Base-by-base conservation (phyloP, 257 asterid genomes). In the Solanum pinnatisectum region DNA sequence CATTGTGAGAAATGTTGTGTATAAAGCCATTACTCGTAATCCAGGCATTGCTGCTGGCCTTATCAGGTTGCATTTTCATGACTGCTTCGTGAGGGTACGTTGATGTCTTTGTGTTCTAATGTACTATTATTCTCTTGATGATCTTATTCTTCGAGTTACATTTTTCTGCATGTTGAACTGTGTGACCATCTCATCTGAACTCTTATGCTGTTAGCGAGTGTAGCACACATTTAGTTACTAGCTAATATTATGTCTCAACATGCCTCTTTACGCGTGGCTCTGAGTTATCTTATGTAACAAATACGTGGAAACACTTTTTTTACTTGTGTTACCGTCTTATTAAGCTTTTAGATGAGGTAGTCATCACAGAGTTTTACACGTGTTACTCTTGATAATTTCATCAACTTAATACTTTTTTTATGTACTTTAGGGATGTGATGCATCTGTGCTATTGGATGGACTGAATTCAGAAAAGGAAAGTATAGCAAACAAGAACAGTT, bases 11-110 rank as follows among this genome's bases (percentile, higher is more conserved):
- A 90, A 84, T 35, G 91, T 49, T 23, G 97, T 94, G 5, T 52
- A 89, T 84, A 89, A 93, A 22, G 93, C 90, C 5, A 88, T 90
- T 6, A 59, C 91, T 0, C 70, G n/a, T 42, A 94, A 92, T 87
- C 93, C 93, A 6, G 97, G 96, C 37, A 71, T 94, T 15, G 98
- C 91, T 40, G 97, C 96, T 22, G 98, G 97, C 67, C 94, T 95
- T 30, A 89, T 95, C 49, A 84, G 98, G 83, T 20, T 94, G 89
- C 97, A 94, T 89, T 94, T 95, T 88, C 98, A 94, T 65, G 98
- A 95, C 85, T 95, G 98, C 88, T 95, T 95, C 71, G 94, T 95
- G 59, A 78, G 95, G 95, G 98, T 95, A 93, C 4, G 46, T 39
- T 35, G 46, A 35, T 73, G 46, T 35, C 56, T 12, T 22, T 73